Conservation (phyloP, 805 yeast species). For the Saturnispora ahearnii region DNA sequence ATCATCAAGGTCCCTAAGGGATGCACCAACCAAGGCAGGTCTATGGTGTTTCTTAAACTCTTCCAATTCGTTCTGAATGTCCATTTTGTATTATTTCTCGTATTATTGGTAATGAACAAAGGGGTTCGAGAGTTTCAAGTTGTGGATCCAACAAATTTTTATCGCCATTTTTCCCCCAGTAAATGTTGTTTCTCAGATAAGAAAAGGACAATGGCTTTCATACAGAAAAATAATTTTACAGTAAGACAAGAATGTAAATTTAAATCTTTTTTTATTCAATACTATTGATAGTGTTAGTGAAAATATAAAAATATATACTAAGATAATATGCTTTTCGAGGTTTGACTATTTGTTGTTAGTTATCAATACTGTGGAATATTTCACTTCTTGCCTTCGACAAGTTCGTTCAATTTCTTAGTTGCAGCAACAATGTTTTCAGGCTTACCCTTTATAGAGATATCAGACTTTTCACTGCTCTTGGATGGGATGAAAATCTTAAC, state of each 20-base stretch:
- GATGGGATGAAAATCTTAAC: constrained; percentile 64
- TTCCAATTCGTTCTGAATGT: constrained; percentile 45
- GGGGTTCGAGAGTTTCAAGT: background rate
- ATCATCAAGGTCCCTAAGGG: constrained; percentile 26
- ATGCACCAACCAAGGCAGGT: constrained; percentile 48
- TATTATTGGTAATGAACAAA: background rate
- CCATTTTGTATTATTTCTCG: constrained; percentile 28
- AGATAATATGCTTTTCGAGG: too few species aligned
- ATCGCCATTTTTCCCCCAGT: background rate
- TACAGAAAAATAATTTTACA: too few species aligned
- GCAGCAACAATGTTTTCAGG: constrained; percentile 59
- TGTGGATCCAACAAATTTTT: background rate
- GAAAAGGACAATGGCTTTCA: background rate
- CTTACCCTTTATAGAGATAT: constrained; percentile 52
- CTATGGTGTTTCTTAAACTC: constrained; percentile 38
- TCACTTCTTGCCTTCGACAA: constrained; percentile 30
- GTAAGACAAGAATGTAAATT: background rate
- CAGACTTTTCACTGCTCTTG: constrained; percentile 39
- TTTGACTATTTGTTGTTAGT: background rate
- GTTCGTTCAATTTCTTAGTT: constrained; percentile 47
- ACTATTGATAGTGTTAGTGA: background rate
- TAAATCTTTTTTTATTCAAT: background rate
- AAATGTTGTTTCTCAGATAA: background rate
- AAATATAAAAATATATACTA: background rate
- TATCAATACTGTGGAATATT: background rate